These are phyloP conservation scores for Paecilomyces sp. DNA, from an alignment of 2,329 filamentous ascomycete species.

Conservation along the genomic window DNA sequence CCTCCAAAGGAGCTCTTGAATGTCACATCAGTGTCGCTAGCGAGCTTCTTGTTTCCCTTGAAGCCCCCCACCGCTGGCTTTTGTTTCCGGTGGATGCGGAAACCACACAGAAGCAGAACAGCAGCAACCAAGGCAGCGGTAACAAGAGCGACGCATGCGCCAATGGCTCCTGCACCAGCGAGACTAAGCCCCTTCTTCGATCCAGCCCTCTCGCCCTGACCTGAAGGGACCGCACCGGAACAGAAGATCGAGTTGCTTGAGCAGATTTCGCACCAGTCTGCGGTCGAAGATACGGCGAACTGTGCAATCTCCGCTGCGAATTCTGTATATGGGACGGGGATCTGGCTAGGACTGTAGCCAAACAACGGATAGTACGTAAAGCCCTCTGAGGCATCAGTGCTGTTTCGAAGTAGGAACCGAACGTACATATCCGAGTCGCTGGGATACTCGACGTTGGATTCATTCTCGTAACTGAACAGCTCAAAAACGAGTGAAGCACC, in stretches of 20 bases:
- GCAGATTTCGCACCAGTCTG: conserved; percentile 49
- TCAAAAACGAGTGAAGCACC: conserved; percentile 48
- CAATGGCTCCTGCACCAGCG: conserved; percentile 49
- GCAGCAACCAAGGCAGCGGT: conserved; percentile 35
- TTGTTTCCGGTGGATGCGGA: conserved; percentile 37
- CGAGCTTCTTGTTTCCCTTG: conserved; percentile 49
- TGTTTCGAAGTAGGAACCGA: conserved; percentile 52
- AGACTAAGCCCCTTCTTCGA: conserved; percentile 28
- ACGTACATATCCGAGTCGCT: conserved; percentile 43
- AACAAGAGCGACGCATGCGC: conserved; percentile 46
- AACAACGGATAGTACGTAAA: conserved; percentile 45
- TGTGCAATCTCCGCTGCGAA: conserved; percentile 41
- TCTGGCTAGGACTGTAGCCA: conserved; percentile 37
- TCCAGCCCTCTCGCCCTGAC: not conserved
- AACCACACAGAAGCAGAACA: conserved; percentile 36
- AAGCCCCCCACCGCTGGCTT: conserved; percentile 45
- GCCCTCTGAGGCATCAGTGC: conserved; percentile 32
- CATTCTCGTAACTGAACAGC: conserved; percentile 38
- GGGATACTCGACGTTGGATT: conserved; percentile 30
- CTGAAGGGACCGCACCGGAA: conserved; percentile 27
- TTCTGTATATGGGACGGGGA: conserved; percentile 43
- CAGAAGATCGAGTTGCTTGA: conserved; percentile 45
- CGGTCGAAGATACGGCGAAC: conserved; percentile 36
- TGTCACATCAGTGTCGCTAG: conserved; percentile 47
- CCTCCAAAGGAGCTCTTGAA: conserved; percentile 35